Base-by-base conservation (phyloP, 2,329 filamentous ascomycete species). In the Colletotrichum sp. region DNA sequence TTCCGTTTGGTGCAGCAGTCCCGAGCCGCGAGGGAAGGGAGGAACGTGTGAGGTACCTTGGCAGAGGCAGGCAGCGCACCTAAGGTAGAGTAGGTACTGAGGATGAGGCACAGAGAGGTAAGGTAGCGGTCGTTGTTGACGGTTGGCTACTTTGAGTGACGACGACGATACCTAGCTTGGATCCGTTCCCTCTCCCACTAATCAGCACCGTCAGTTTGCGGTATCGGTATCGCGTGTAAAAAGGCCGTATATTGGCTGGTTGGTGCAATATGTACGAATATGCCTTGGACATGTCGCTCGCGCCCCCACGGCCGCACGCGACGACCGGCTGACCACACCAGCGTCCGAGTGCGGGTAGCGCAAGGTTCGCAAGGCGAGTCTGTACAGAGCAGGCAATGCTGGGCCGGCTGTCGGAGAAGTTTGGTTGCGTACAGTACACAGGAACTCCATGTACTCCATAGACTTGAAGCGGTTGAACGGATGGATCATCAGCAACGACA, bases 311-410 rank as follows among this genome's bases (percentile, higher is more conserved):
- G 59, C 73, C 59, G 73, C 64, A 73, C 73, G 70, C 73, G 26
- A 75, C 69, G 36, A 73, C 64, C 59, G 70, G 73, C 57, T 73
- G 70, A 68, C 64, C 73, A 68, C 10, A 61, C 28, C 13, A 61
- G 28, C 63, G 73, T 64, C 70, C 70, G 70, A 75, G 73, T 75
- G 73, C 73, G 64, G 73, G 52, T 67, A 61, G 67, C n/a, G 68
- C 68, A 57, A 34, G 39, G 30, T 64, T 59, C 21, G 36, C 59
- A 34, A 61, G 30, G 28, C 24, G 59, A 61, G 32, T 61, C 16
- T 24, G 16, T 30, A 32, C 18, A 26, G 26, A 30, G 28, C 59
- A 61, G n/a, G 59, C 30, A 61, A 21, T 43, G 43, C 59, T 65
- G 67, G n/a, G 55, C 16, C 10, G 43, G 65, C 39, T 57, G 65